phyloP scores from a whole-genome alignment of 2,329 filamentous ascomycete genomes.

The Exophiala oligosperma region DNA sequence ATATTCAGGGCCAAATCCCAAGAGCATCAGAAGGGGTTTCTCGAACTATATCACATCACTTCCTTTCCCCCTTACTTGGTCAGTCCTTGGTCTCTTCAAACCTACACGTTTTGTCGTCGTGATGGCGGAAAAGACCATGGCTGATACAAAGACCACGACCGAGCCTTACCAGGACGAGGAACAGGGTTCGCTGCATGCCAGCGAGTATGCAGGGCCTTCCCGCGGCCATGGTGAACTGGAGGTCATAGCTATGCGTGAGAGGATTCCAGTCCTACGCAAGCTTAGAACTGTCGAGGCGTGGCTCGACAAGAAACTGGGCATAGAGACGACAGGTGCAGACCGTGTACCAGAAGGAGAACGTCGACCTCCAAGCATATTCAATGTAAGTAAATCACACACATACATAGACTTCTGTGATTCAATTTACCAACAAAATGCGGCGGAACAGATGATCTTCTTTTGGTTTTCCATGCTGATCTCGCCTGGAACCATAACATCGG shows the following conservation, averaged over 20 bases:
- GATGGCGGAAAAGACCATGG: not conserved
- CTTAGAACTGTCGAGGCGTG: not conserved
- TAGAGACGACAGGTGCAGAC: conserved; percentile 5
- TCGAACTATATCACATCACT: not conserved
- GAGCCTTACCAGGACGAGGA: conserved; percentile 1
- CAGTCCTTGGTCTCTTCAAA: not conserved
- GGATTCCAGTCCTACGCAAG: not conserved
- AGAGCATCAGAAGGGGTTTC: no score
- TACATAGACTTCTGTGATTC: no score
- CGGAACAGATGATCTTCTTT: conserved; percentile 23
- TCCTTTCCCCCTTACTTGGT: not conserved
- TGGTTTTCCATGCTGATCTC: conserved; percentile 26
- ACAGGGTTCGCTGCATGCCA: not conserved
- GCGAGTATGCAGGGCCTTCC: not conserved
- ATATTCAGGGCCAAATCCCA: no score
- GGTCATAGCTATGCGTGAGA: not conserved
- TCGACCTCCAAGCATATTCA: conserved; percentile 1
- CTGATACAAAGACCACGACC: not conserved
- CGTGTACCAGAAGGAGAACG: conserved; percentile 3
- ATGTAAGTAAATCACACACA: not conserved
- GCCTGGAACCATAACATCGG: conserved; percentile 21
- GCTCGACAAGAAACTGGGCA: not conserved
- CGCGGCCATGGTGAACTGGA: not conserved
- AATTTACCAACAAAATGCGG: not conserved
- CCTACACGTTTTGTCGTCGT: not conserved